A percentile compares a stretch with the other conserved stretches of the same genome.
Conservation (phyloP, 306 rosid genomes). For the Ormosia emarginata region DNA sequence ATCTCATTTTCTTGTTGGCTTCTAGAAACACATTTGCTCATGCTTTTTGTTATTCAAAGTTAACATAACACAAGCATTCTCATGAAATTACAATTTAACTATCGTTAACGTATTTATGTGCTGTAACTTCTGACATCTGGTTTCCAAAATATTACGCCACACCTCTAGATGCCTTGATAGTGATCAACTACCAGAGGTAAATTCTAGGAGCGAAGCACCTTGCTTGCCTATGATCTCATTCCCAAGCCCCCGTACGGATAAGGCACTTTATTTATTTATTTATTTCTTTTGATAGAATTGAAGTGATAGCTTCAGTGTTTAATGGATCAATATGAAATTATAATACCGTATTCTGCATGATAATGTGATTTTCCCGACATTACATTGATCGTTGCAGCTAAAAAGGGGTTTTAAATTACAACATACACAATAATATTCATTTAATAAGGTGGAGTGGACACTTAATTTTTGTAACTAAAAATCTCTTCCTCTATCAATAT, state of each 20-base stretch:
- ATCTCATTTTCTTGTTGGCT: background rate
- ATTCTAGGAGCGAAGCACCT: background rate
- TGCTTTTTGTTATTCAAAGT: background rate
- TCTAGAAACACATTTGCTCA: background rate
- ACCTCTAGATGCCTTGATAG: background rate
- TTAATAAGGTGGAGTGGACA: background rate
- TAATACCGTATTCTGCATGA: background rate
- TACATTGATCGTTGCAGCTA: background rate
- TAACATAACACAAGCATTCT: background rate
- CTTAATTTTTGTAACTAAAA: background rate
- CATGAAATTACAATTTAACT: background rate
- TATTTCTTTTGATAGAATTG: background rate
- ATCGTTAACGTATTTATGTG: background rate
- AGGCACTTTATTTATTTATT: background rate
- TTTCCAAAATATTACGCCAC: background rate
- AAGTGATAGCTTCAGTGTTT: background rate
- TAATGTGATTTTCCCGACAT: background rate
- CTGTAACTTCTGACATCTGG: background rate
- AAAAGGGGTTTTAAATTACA: background rate
- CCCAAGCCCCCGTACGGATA: background rate
- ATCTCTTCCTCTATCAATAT: background rate
- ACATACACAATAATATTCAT: background rate
- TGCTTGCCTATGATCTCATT: background rate
- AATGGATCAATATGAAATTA: background rate
- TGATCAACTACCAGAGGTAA: background rate